A percentile compares a stretch with the other conserved stretches of the same genome.
phyloP scores from a whole-genome alignment of 257 asterid species.

The Voacanga thouarsii region DNA sequence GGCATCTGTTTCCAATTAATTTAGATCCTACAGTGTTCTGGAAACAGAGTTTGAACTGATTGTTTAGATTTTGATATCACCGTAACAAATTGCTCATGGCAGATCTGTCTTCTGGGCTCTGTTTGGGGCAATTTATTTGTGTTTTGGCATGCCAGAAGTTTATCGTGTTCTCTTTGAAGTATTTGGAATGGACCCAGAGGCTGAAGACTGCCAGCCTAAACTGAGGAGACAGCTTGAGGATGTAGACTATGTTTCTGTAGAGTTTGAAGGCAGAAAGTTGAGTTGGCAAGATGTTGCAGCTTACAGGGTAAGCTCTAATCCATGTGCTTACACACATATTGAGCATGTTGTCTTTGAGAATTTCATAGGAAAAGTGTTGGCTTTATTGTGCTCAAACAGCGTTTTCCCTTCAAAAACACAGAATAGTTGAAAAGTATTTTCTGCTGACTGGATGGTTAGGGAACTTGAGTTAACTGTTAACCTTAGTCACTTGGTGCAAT shows the following conservation, averaged over 20 bases:
- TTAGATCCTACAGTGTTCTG: not conserved
- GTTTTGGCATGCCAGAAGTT: slow-evolving; percentile 98
- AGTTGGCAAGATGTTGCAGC: slow-evolving; percentile 95
- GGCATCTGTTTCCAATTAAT: not conserved
- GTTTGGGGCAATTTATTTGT: slow-evolving; percentile 96
- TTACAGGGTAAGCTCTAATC: slow-evolving; percentile 51
- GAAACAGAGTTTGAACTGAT: not conserved
- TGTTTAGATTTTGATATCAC: not conserved
- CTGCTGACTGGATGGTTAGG: not conserved
- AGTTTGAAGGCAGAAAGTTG: slow-evolving; percentile 73
- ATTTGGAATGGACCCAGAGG: slow-evolving; percentile 93
- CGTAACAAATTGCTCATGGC: slow-evolving; percentile 21
- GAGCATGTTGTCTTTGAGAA: not conserved
- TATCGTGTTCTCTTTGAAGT: slow-evolving; percentile 96
- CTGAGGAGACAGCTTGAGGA: slow-evolving; percentile 94
- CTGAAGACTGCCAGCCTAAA: slow-evolving; percentile 96
- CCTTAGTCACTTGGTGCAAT: not conserved
- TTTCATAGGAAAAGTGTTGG: not conserved
- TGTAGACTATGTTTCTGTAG: slow-evolving; percentile 88
- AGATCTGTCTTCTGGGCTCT: slow-evolving; percentile 98
- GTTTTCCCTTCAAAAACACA: not conserved
- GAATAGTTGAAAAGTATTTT: not conserved
- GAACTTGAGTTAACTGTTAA: not conserved
- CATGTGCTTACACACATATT: not conserved
- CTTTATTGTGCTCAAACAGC: not conserved